These are phyloP conservation scores for Spathaspora hagerdaliae DNA, from an alignment of 805 yeast genomes.

Conservation along the genomic window DNA sequence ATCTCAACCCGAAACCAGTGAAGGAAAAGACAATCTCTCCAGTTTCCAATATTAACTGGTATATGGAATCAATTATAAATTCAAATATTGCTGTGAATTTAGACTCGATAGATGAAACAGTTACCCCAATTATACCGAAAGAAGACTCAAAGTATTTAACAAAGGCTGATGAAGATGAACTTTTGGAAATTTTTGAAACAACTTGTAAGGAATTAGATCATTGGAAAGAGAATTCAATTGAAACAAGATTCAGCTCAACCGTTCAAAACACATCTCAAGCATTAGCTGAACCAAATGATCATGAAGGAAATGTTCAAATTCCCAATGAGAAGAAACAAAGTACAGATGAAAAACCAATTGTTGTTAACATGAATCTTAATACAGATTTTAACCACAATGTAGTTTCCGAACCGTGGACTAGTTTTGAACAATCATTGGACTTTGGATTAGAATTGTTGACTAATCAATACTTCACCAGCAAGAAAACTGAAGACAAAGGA, in stretches of 20 bases:
- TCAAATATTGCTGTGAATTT: not conserved
- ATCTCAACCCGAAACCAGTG: not conserved
- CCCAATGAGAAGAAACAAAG: too few species aligned
- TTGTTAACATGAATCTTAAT: too few species aligned
- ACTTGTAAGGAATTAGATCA: slow-evolving; percentile 8
- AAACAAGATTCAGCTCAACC: too few species aligned
- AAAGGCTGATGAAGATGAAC: not conserved
- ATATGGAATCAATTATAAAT: not conserved
- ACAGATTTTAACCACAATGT: too few species aligned
- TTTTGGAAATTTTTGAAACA: slow-evolving; percentile 4
- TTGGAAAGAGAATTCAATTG: slow-evolving; percentile 1
- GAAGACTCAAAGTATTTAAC: not conserved
- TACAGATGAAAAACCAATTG: too few species aligned
- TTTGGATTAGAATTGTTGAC: not conserved
- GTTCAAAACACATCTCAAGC: too few species aligned
- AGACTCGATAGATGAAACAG: not conserved
- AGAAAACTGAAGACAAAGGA: not conserved
- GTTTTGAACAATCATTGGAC: not conserved
- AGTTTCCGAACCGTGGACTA: not conserved
- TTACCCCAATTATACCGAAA: not conserved
- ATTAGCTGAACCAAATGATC: too few species aligned
- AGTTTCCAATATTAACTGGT: not conserved
- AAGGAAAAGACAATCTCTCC: not conserved
- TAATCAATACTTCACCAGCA: not conserved
- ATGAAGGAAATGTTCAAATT: too few species aligned